Conservation (phyloP, 1,284 basidiomycete species). For the Schizophyllum commune region DNA sequence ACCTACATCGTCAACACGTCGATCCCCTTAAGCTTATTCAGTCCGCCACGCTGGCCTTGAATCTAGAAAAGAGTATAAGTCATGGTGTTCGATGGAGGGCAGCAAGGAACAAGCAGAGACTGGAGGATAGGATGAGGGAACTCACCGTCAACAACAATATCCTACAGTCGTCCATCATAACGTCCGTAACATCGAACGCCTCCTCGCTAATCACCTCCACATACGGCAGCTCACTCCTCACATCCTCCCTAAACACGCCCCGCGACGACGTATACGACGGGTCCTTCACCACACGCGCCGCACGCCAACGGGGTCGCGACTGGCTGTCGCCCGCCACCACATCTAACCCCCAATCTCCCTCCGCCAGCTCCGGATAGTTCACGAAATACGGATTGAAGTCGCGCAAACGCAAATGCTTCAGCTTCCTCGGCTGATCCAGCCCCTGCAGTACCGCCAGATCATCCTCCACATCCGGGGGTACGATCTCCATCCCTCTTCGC, state of each 20-base stretch:
- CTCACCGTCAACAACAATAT: constrained; percentile 37
- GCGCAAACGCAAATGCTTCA: constrained; percentile 32
- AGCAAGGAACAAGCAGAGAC: neutral
- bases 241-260: constrained; percentile 36
- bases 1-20: constrained; percentile 13
- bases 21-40: constrained; percentile 12
- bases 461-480: constrained; percentile 8
- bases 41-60: constrained; percentile 7
- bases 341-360: neutral
- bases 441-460: constrained; percentile 4
- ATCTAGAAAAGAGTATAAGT: neutral
- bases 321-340: constrained; percentile 1
- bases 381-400: constrained; percentile 40
- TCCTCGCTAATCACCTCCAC: constrained; percentile 39
- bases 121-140: neutral
- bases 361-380: constrained; percentile 3
- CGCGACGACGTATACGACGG: constrained; percentile 31
- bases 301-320: constrained; percentile 14
- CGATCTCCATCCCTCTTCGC: constrained; percentile 10
- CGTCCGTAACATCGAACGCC: constrained; percentile 37
- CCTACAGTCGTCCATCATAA: constrained; percentile 47
- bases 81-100: neutral
- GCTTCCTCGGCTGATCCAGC: constrained; percentile 8
- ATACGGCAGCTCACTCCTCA: constrained; percentile 39
- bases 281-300: constrained; percentile 28